Evolutionary conservation across 495 filamentous ascomycete species (phyloP), one percentile per base, ranked within the genome.

Genomic region (Neurospora intermedia): DNA sequence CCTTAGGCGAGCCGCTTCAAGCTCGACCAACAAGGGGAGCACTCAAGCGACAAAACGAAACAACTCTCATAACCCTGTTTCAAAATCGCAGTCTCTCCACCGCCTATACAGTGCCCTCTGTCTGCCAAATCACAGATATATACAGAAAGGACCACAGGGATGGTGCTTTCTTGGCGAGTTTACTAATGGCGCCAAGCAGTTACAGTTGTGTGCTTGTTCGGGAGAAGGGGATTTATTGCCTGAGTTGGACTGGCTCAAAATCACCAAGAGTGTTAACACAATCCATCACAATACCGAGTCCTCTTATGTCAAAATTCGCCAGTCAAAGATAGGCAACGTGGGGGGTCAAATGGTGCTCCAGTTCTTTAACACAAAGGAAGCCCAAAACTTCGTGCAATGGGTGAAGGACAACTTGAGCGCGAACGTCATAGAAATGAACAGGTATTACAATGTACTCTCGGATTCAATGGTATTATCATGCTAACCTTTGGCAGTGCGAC

Each of bases 171-270:
- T 43, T 15, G 46, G 40, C 39, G 10, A n/a, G 69, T 7, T 48
- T 4, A 2, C 7, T 2, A 20, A 10, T 10, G n/a, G 46, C 4
- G 46, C 2, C 39, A 27, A 20, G 15, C 7, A 10, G n/a, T 13
- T 76, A 1, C 72, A 78, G 40, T 70, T 80, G n/a, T 73, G 77
- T 15, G 78, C 73, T 0, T 70, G 75, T 41, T 66, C 23, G 4
- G 16, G 39, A 2, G 45, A 76, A 40, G 75, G 73, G 10, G 40
- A 48, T n/a, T 42, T n/a, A 13, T 54, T 70, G 5, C 23, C 69
- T 16, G 41, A 70, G 35, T 73, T 40, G 69, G 6, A 43, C 8
- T 80, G 78, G 78, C 76, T 80, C 16, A 75, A 71, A 18, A 76
- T 80, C 27, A 73, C 75, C 3, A 16, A 7, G 4, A 76, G 73